Evolutionary conservation across 2,329 filamentous ascomycete species (phyloP), one percentile per base, ranked within the genome.

Genomic region (Alternaria infectoria): DNA sequence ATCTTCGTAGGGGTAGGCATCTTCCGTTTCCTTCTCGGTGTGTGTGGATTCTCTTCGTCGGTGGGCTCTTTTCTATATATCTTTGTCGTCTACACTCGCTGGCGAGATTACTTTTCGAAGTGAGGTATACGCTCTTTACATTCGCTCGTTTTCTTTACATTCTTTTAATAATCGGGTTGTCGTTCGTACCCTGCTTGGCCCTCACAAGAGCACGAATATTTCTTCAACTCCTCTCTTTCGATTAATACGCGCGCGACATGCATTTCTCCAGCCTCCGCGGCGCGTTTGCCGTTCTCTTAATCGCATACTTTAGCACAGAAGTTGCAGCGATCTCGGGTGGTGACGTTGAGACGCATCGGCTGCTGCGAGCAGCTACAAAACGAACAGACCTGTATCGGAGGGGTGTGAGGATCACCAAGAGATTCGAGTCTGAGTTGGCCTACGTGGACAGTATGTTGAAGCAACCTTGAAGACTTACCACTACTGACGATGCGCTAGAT

Each of bases 291-390:
- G 57, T 73, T 30, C 55, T 71, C 26, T 30, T 69, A 17, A 66
- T 62, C 21, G 69, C 61, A 21, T 71, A 55, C 54, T 36, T 73
- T 8, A 64, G 65, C 36, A 46, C 49, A 13, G 64, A 69, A 21
- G 67, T 61, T 21, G 61, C 49, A 15, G 59, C 66, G 15, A 40
- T 57, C 23, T 25, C 47, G 23, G 17, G 50, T 13, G 21, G 61
- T 55, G 65, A 40, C 11, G 28, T 12, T 17, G 58, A 64, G 9
- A 55, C 64, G 11, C 57, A 73, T n/a, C 72, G 75, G 40, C 61
- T 75, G 15, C 66, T 80, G 44, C 74, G 69, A 46, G 78, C 78
- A 21, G 78, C 76, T 10, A 79, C 74, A 9, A 75, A 64, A 43
- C 69, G 66, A 54, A 68, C 72, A 8, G 73, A 75, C 32, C 52